These are phyloP conservation scores for Leccinum boreale DNA, from an alignment of 768 basidiomycete species.

Conservation along the genomic window DNA sequence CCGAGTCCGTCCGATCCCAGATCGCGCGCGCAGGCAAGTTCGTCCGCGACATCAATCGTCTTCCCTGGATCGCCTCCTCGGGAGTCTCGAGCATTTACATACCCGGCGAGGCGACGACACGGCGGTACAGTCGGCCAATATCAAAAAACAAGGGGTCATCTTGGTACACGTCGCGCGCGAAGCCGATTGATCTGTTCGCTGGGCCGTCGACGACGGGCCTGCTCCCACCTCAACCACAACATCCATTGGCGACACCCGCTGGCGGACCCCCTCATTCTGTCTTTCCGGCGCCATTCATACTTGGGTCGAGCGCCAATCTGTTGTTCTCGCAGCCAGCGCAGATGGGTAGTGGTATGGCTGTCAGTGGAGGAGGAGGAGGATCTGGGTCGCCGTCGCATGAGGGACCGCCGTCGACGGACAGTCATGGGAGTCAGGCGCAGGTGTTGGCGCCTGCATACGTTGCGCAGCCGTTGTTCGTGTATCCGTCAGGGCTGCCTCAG, in stretches of 20 bases:
- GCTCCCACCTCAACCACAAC: constrained; percentile 16
- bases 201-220: constrained; percentile 32
- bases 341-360: background rate
- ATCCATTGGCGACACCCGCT: background rate
- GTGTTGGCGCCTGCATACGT: constrained; percentile 27
- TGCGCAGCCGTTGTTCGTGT: constrained; percentile 30
- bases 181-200: constrained; percentile 28
- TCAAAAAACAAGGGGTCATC: constrained; percentile 25
- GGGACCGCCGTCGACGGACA: constrained; percentile 29
- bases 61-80: constrained; percentile 47
- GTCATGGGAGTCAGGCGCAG: constrained; percentile 28
- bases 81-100: constrained; percentile 48
- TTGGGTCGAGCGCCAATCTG: constrained; percentile 30
- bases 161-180: constrained; percentile 30
- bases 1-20: constrained; percentile 34
- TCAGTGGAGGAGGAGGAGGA: constrained; percentile 5
- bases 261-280: background rate
- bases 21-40: constrained; percentile 36
- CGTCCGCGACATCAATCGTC: constrained; percentile 35
- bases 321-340: constrained; percentile 24
- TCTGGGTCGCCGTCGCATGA: constrained; percentile 32
- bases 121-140: constrained; percentile 29
- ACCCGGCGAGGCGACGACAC: constrained; percentile 34
- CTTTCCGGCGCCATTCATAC: constrained; percentile 27
- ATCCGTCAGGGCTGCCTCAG: constrained; percentile 30